A percentile compares a stretch with the other conserved stretches of the same genome.
These are phyloP conservation scores for Candida insectorum DNA, from an alignment of 805 yeast genomes.

Conservation along the genomic window DNA sequence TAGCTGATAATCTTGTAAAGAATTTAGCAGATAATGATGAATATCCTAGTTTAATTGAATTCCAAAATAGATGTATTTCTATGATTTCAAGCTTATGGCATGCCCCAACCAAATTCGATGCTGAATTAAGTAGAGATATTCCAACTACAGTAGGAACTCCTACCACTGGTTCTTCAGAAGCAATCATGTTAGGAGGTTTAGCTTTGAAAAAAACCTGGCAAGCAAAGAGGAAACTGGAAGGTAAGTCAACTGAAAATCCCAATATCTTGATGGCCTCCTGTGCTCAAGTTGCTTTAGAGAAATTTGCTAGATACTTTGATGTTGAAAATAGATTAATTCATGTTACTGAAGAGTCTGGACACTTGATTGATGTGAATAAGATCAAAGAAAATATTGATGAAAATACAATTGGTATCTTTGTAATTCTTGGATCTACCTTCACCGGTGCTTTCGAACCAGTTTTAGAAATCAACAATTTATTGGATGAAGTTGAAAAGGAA, in stretches of 20 bases:
- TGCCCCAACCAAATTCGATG: conserved; percentile 43
- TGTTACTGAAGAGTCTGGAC: conserved; percentile 57
- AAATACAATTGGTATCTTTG: conserved; percentile 89
- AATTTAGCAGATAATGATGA: conserved; percentile 92
- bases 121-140: conserved; percentile 25
- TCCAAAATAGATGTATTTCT: conserved; percentile 79
- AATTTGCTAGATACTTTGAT: conserved; percentile 91
- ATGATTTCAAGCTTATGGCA: conserved; percentile 81
- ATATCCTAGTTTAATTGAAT: conserved; percentile 78
- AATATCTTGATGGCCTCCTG: conserved; percentile 90
- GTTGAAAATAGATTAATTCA: conserved; percentile 80
- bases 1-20: conserved; percentile 72
- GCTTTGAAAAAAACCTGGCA: conserved; percentile 94
- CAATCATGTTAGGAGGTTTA: conserved; percentile 88
- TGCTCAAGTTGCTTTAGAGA: conserved; percentile 92
- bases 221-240: conserved; percentile 53
- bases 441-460: conserved; percentile 91
- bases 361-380: conserved; percentile 58
- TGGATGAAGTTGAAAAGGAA: conserved; percentile 66
- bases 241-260: conserved; percentile 62
- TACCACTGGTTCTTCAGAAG: conserved; percentile 92
- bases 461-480: conserved; percentile 51
- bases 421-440: conserved; percentile 85
- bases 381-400: conserved; percentile 73
- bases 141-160: conserved; percentile 72